phyloP scores from a whole-genome alignment of 2,329 filamentous ascomycete species.

The Akanthomyces lecanii region DNA sequence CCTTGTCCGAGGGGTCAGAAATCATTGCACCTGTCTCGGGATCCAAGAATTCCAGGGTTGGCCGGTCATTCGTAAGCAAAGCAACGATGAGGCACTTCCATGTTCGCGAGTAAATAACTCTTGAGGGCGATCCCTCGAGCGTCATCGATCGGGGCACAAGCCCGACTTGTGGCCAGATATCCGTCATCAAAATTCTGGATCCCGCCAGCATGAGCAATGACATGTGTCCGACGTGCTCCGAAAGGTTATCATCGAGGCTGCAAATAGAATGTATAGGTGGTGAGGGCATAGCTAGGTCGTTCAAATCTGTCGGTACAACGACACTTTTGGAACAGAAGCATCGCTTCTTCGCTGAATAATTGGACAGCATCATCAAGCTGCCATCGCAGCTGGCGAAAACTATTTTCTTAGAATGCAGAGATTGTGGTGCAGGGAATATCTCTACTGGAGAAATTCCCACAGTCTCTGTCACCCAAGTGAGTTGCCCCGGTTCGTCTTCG shows the following conservation, averaged over 20 bases:
- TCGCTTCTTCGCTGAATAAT: slow-evolving; percentile 27
- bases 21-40: slow-evolving; percentile 50
- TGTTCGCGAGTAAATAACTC: slow-evolving; percentile 51
- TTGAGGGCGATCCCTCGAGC: slow-evolving; percentile 44
- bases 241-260: slow-evolving; percentile 38
- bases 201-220: slow-evolving; percentile 49
- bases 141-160: slow-evolving; percentile 48
- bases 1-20: slow-evolving; percentile 42
- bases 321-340: slow-evolving; percentile 39
- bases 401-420: slow-evolving; percentile 25
- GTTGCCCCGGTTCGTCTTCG: slow-evolving; percentile 21
- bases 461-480: slow-evolving; percentile 29
- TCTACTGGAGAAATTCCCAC: slow-evolving; percentile 35
- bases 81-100: slow-evolving; percentile 54
- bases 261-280: slow-evolving; percentile 47
- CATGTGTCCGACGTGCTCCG: slow-evolving; percentile 34
- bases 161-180: slow-evolving; percentile 43
- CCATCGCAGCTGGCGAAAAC: slow-evolving; percentile 48
- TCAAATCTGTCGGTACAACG: slow-evolving; percentile 50
- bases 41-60: slow-evolving; percentile 54
- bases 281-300: slow-evolving; percentile 41
- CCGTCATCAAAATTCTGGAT: slow-evolving; percentile 48
- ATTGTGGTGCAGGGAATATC: slow-evolving; percentile 28
- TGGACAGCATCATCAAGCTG: slow-evolving; percentile 40
- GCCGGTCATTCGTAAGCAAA: slow-evolving; percentile 37